Conservation (phyloP, 148 eudicot species). For the Rhododendron simsii region DNA sequence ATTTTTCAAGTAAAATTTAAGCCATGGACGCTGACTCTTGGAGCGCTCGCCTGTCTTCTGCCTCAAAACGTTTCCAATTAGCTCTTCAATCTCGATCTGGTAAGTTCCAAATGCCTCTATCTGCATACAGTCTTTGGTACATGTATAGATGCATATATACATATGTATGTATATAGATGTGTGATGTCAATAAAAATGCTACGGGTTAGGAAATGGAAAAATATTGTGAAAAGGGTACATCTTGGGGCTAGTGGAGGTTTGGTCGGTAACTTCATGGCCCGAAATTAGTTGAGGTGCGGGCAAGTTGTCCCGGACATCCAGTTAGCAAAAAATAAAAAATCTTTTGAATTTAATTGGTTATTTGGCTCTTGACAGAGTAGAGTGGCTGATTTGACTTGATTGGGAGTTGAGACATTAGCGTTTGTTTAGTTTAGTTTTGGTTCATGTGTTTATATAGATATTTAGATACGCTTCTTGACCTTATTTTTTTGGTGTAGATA, state of each 20-base stretch:
- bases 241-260: too few species aligned
- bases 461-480: conserved; percentile 5
- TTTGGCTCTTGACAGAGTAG: not conserved
- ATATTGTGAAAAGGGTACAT: not conserved
- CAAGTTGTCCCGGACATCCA: too few species aligned
- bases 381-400: not conserved
- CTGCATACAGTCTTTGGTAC: not conserved
- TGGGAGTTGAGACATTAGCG: not conserved
- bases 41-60: conserved; percentile 68
- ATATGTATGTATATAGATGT: not conserved
- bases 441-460: not conserved
- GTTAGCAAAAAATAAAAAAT: too few species aligned
- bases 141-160: not conserved
- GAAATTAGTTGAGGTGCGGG: too few species aligned
- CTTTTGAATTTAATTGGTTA: not conserved
- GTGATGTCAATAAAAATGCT: not conserved
- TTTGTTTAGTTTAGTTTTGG: not conserved
- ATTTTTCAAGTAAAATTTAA: not conserved
- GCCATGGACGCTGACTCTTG: conserved; percentile 87
- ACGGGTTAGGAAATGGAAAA: not conserved
- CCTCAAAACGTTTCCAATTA: conserved; percentile 70
- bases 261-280: too few species aligned
- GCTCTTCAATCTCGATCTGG: conserved; percentile 83
- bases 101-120: conserved; percentile 16
- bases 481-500: conserved; percentile 40